A percentile compares a stretch with the other conserved stretches of the same genome.
phyloP scores from a whole-genome alignment of 1,139 yeast species.

The Debaryomycetaceae sp. region DNA sequence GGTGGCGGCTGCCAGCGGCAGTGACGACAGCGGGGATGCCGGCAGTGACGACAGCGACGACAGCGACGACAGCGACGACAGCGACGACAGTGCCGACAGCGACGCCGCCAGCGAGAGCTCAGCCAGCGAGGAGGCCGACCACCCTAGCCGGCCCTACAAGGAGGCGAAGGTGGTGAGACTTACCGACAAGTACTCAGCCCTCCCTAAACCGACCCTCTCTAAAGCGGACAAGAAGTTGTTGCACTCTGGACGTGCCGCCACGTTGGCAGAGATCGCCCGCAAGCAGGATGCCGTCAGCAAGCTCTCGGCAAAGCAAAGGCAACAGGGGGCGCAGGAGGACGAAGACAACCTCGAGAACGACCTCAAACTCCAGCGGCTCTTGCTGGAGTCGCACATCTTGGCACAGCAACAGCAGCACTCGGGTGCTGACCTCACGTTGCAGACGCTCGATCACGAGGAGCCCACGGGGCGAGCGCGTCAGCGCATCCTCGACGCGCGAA shows the following conservation, averaged over 20 bases:
- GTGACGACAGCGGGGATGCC: constrained; percentile 10
- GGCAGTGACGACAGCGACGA: constrained; percentile 17
- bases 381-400: constrained; percentile 82
- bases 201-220: constrained; percentile 15
- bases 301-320: constrained; percentile 25
- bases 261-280: constrained; percentile 30
- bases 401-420: constrained; percentile 53
- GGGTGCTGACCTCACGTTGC: constrained; percentile 74
- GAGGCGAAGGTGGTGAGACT: constrained; percentile 37
- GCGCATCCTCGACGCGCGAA: constrained; percentile 66
- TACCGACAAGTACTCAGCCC: constrained; percentile 18
- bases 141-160: too few relatives aligned
- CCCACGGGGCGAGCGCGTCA: constrained; percentile 80
- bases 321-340: constrained; percentile 31
- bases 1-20: constrained; percentile 1
- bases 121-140: constrained; percentile 10
- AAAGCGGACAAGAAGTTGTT: constrained; percentile 30
- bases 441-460: constrained; percentile 60
- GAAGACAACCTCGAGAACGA: constrained; percentile 68
- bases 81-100: constrained; percentile 13
- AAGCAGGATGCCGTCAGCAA: constrained; percentile 20
- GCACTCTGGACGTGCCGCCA: constrained; percentile 40
- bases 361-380: constrained; percentile 72
- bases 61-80: constrained; percentile 10
- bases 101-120: constrained; percentile 14